Percentiles rank a stretch among this genome's conserved stretches.
These are phyloP conservation scores for Boletus pseudo-olivaceus DNA, from an alignment of 768 basidiomycete genomes.

Conservation along the genomic window DNA sequence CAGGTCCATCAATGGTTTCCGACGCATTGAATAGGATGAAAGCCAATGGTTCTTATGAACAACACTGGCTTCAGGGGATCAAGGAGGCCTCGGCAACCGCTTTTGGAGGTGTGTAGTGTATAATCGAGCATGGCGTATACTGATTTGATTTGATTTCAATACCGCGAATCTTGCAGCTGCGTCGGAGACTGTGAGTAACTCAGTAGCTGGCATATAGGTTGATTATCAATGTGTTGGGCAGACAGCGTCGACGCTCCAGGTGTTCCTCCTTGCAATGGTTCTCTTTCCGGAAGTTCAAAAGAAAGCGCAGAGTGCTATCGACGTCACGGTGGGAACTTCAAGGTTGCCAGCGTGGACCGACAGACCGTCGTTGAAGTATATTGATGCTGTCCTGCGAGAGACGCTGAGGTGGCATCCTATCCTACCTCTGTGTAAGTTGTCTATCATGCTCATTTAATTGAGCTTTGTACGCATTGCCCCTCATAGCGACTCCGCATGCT, in stretches of 20 bases:
- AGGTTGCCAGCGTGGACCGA: conserved; percentile 29
- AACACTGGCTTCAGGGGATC: conserved; percentile 5
- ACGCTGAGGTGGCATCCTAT: conserved; percentile 25
- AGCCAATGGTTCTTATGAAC: background rate
- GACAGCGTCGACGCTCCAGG: conserved; percentile 26
- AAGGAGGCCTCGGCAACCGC: conserved; percentile 21
- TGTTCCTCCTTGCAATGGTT: conserved; percentile 36
- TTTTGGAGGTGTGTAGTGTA: conserved; percentile 14
- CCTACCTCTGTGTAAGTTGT: conserved; percentile 21
- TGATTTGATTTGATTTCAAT: background rate
- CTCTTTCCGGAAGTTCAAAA: conserved; percentile 27
- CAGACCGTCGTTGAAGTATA: conserved; percentile 23
- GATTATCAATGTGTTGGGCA: background rate
- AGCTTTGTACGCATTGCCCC: background rate
- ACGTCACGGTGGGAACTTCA: conserved; percentile 21
- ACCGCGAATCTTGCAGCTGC: conserved; percentile 3
- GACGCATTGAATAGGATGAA: conserved; percentile 8
- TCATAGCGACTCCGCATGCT: conserved; percentile 16
- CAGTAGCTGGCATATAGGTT: background rate
- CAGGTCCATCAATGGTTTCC: conserved; percentile 16
- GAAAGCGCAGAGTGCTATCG: conserved; percentile 30
- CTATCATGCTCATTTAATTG: background rate
- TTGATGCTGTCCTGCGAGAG: conserved; percentile 29
- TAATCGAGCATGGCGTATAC: background rate
- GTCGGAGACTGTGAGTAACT: conserved; percentile 16